These are phyloP conservation scores for Rhodotorula diobovata DNA, from an alignment of 768 basidiomycete genomes.

Conservation along the genomic window DNA sequence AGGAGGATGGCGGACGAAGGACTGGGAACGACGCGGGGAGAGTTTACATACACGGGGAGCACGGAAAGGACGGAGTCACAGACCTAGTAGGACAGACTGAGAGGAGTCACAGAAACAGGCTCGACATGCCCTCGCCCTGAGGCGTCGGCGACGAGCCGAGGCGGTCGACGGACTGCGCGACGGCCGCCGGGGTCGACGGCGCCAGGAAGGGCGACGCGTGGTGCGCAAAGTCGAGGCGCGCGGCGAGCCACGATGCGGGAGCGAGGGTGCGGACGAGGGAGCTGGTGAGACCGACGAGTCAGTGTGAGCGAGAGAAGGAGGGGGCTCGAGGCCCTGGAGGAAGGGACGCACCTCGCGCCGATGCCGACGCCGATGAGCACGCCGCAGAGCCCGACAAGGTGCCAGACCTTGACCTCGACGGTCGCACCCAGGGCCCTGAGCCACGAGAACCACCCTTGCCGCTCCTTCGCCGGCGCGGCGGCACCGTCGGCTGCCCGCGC, in stretches of 20 bases:
- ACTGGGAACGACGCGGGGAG: too few relatives aligned
- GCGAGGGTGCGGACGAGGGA: slow-evolving; percentile 1
- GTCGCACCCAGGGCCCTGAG: background rate
- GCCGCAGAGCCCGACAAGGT: slow-evolving; percentile 29
- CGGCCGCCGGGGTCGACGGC: background rate
- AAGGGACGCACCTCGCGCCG: slow-evolving; percentile 23
- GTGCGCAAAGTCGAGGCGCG: slow-evolving; percentile 5
- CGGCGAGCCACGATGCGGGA: background rate
- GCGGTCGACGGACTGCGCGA: background rate
- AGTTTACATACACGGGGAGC: too few relatives aligned
- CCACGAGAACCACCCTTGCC: slow-evolving; percentile 22
- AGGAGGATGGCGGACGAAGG: too few relatives aligned
- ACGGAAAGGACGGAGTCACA: background rate
- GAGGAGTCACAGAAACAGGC: background rate
- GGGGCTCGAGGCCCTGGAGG: background rate
- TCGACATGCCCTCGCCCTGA: background rate
- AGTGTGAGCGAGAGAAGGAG: background rate
- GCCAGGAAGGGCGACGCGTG: background rate
- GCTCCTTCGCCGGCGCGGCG: background rate
- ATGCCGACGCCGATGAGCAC: slow-evolving; percentile 25
- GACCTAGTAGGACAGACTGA: background rate
- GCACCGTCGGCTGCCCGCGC: background rate
- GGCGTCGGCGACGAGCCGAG: background rate
- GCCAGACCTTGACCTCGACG: slow-evolving; percentile 34
- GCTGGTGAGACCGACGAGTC: background rate